Evolutionary conservation across 176 grass and related monocot genomes (phyloP), one percentile per base, ranked within the genome.

Genomic region (Ensete ventricosum): DNA sequence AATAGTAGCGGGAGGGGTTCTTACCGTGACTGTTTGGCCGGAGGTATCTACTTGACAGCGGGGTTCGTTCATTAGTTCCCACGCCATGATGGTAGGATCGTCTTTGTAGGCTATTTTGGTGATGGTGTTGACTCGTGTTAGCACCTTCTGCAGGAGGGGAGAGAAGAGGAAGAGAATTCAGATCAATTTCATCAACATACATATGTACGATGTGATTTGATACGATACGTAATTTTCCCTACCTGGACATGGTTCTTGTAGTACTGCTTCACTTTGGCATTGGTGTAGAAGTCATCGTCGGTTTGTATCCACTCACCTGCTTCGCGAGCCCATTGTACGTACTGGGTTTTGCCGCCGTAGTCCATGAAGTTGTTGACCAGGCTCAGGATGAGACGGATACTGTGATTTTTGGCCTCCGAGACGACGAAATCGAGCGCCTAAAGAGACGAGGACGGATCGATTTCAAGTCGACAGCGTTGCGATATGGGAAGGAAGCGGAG

Each of bases 21-120:
- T n/a, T 2, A 86, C 87, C 60, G 84, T 80, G 22, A 89, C 76
- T 64, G 74, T 53, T 75, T 67, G 73, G 54, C 93, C 93, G 1
- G 90, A 87, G 11, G 60, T 69, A 2, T 97, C 93, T 55, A 72
- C 53, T 43, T 73, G 50, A 73, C 93, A 97, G 0, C 85, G 76
- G 0, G 93, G 90, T 80, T 97, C 93, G 82, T 97, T 97, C 57
- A 97, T 93, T 43, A 97, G 85, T 80, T 97, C 93, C 93, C 93
- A 97, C 8, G 77, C 85, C 43, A 97, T 69, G 81, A 97, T 93
- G 58, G 90, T 69, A 1, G 90, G 82, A 77, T 97, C 93, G 77
- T 93, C 85, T 81, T 10, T 80, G 83, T 97, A 97, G 48, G 77
- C 74, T 11, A 88, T 62, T 26, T 81, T 82, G 3, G 85, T 97